A percentile compares a stretch with the other conserved stretches of the same genome.
phyloP scores from a whole-genome alignment of 1,284 basidiomycete genomes.

The Ceratobasidium theobromae region DNA sequence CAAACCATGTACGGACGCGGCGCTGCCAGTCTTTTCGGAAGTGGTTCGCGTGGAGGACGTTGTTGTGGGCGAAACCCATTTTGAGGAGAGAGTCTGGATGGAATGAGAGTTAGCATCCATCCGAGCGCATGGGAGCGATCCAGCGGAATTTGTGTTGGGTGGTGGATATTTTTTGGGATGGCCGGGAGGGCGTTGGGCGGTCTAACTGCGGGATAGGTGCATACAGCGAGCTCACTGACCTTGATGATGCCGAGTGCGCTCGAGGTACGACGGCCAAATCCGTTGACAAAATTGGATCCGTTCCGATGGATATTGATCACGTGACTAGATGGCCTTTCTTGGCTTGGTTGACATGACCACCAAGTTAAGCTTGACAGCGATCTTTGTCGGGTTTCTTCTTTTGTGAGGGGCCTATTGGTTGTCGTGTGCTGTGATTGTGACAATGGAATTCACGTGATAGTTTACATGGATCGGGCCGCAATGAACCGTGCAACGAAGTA shows the following conservation, averaged over 20 bases:
- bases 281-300: constrained; percentile 5
- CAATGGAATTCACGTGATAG: constrained; percentile 28
- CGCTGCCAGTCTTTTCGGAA: constrained; percentile 99
- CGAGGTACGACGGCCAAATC: constrained; percentile 19
- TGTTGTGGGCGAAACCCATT: constrained; percentile 43
- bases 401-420: too few species aligned
- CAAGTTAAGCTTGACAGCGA: too few species aligned
- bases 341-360: too few species aligned
- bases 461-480: background rate
- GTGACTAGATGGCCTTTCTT: too few species aligned
- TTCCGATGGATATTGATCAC: constrained; percentile 19
- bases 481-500: too few species aligned
- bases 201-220: background rate
- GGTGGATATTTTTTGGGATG: too few species aligned
- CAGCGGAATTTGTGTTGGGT: background rate
- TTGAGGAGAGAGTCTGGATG: constrained; percentile 34
- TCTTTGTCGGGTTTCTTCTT: too few species aligned
- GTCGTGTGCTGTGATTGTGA: too few species aligned
- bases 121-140: background rate
- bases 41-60: constrained; percentile 88
- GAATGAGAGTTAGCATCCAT: constrained; percentile 25
- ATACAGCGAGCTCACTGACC: constrained; percentile 27
- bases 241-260: constrained; percentile 30
- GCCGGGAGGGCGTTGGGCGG: too few species aligned
- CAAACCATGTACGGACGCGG: constrained; percentile 96